Conservation (phyloP, 306 rosid species). For the Cucumis melo region DNA sequence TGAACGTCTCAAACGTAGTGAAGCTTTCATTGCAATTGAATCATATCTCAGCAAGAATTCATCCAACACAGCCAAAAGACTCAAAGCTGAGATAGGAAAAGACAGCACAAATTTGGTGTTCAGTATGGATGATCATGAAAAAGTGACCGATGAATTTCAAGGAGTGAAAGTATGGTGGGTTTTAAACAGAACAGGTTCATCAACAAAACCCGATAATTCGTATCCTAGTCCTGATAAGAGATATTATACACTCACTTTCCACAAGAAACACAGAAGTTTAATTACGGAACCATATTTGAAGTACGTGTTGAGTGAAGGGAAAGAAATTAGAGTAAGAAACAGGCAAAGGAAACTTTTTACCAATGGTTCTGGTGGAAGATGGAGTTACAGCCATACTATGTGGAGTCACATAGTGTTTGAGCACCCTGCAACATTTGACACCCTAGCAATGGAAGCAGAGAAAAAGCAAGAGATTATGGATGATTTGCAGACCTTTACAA, state of each 20-base stretch:
- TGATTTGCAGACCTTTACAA: conserved; percentile 60
- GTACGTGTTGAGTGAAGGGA: conserved; percentile 62
- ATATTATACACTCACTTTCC: conserved; percentile 51
- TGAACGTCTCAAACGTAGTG: conserved; percentile 67
- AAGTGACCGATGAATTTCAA: conserved; percentile 44
- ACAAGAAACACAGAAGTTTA: conserved; percentile 33
- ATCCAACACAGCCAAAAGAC: conserved; percentile 56
- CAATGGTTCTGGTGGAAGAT: conserved; percentile 60
- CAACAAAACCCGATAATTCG: conserved; percentile 36
- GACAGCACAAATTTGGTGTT: conserved; percentile 47
- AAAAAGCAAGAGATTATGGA: conserved; percentile 62
- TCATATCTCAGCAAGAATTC: conserved; percentile 74
- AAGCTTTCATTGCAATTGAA: conserved; percentile 60
- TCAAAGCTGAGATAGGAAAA: conserved; percentile 72
- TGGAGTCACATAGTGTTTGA: conserved; percentile 90
- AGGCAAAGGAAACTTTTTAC: conserved; percentile 78
- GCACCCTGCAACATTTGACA: conserved; percentile 79
- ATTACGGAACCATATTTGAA: conserved; percentile 44
- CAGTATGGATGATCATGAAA: conserved; percentile 75
- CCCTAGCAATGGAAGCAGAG: conserved; percentile 65
- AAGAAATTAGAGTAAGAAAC: conserved; percentile 45
- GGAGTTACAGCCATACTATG: conserved; percentile 64
- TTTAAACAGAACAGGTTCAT: conserved; percentile 27
- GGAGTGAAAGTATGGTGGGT: conserved; percentile 63
- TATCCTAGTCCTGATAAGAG: conserved; percentile 65